phyloP scores from a whole-genome alignment of 768 basidiomycete genomes.

The Russula olivacea region DNA sequence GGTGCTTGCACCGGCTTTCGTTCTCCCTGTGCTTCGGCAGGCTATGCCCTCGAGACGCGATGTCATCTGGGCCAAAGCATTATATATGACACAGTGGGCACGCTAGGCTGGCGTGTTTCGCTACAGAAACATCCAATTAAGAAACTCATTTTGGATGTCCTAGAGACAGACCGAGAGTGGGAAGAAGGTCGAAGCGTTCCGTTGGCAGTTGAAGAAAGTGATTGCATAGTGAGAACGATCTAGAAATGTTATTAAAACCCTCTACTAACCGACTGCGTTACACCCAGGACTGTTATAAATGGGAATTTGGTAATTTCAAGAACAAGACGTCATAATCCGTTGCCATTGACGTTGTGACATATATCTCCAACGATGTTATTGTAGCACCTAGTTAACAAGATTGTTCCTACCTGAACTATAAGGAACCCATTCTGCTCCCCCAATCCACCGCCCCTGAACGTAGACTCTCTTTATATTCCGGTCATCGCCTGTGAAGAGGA shows the following conservation, averaged over 20 bases:
- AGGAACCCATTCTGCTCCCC: constrained; percentile 46
- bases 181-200: constrained; percentile 48
- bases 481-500: constrained; percentile 83
- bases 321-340: constrained; percentile 19
- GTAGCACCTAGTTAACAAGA: not conserved
- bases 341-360: not conserved
- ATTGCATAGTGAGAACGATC: constrained; percentile 50
- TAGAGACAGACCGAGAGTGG: constrained; percentile 46
- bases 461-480: constrained; percentile 78
- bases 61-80: constrained; percentile 62
- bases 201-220: constrained; percentile 49
- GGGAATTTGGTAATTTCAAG: constrained; percentile 59
- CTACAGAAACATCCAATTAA: constrained; percentile 52
- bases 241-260: not conserved
- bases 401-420: not conserved
- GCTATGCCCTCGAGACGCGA: constrained; percentile 57
- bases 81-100: constrained; percentile 61
- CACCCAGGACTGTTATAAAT: constrained; percentile 67
- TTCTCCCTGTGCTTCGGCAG: constrained; percentile 53
- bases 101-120: constrained; percentile 54
- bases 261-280: not conserved
- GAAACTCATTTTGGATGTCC: constrained; percentile 47
- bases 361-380: constrained; percentile 8
- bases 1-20: constrained; percentile 47
- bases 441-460: constrained; percentile 75